Base-by-base conservation (phyloP, 176 grass and related monocot species). In the Carex pumila region DNA sequence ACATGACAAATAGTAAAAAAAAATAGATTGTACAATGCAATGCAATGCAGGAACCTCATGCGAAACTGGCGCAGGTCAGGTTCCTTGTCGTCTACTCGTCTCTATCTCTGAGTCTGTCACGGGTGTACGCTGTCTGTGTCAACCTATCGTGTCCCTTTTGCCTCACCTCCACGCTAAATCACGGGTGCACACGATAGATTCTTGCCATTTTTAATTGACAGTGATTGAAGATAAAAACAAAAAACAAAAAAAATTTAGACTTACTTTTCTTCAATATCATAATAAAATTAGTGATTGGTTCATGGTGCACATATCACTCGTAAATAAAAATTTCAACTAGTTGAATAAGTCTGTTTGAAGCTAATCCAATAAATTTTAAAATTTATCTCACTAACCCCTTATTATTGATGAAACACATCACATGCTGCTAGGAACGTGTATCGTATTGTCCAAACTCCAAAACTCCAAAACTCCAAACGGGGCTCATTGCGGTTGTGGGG, bases 151-250 rank as follows among this genome's bases (percentile, higher is more conserved):
- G 70, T 73, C 31, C 12, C 3, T 49, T 50, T 47, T 52, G 57
- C 56, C 79, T 81, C 79, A n/a, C 32, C 79, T 81, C 4, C 57
- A 80, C 31, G 54, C 53, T 55, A 61, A 80, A n/a, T 80, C 79
- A 81, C 79, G 79, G 79, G 79, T 81, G 34, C 53, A 49, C 58
- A 31, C 18, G 11, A 37, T 17, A 61, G 7, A 3, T 31, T 79
- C 21, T 7, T 53, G 8, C 47, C 21, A 25, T 21, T 17, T 19
- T 79, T 25, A 25, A 25, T 25, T 31, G 49, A 54, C 53, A 15
- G 49, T 57, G 37, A 29, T 79, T 70, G 66, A 6, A 70, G n/a
- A n/a, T n/a, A n/a, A n/a, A n/a, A n/a, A n/a, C n/a, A n/a, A n/a
- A n/a, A n/a, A n/a, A n/a, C n/a, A 39, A 68, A 68, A 37, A 60